Conservation (phyloP, 2,329 filamentous ascomycete genomes). For the Aspergillus pseudotamarii region DNA sequence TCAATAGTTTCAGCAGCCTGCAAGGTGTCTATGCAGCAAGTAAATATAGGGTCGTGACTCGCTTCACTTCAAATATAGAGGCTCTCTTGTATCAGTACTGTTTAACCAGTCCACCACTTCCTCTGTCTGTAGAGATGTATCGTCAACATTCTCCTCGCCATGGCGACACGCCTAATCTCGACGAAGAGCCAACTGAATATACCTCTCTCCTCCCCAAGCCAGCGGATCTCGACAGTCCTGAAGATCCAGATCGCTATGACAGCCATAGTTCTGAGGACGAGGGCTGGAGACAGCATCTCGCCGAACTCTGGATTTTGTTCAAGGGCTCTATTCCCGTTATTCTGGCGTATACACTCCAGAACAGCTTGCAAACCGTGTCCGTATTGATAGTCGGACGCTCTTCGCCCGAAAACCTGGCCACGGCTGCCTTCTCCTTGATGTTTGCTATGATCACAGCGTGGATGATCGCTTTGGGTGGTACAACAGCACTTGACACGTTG, state of each 20-base stretch:
- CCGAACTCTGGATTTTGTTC: conserved; percentile 69
- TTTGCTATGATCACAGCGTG: conserved; percentile 88
- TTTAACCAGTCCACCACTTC: not conserved
- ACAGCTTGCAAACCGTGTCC: conserved; percentile 79
- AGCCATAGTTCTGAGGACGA: conserved; percentile 42
- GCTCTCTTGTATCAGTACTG: not conserved
- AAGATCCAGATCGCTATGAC: conserved; percentile 30
- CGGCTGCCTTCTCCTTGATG: conserved; percentile 88
- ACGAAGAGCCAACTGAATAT: conserved; percentile 24
- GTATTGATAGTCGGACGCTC: conserved; percentile 79
- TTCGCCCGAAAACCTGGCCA: conserved; percentile 77
- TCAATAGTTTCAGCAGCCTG: not conserved
- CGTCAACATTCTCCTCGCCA: conserved; percentile 2
- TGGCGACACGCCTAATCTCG: not conserved
- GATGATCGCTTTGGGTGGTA: conserved; percentile 83
- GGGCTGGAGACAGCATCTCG: conserved; percentile 35
- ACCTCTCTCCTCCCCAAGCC: conserved; percentile 33
- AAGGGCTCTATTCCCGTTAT: conserved; percentile 76
- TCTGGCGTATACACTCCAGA: conserved; percentile 81
- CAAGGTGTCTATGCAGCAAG: not conserved
- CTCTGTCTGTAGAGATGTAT: conserved; percentile 13
- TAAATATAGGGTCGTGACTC: not conserved
- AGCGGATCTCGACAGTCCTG: conserved; percentile 12
- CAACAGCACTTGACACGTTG: conserved; percentile 82
- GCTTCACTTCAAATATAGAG: not conserved